Percentiles rank a stretch among this genome's conserved stretches.
Evolutionary conservation across 1,284 basidiomycete genomes (phyloP).

Genomic region (Tylopilus microsporus): DNA sequence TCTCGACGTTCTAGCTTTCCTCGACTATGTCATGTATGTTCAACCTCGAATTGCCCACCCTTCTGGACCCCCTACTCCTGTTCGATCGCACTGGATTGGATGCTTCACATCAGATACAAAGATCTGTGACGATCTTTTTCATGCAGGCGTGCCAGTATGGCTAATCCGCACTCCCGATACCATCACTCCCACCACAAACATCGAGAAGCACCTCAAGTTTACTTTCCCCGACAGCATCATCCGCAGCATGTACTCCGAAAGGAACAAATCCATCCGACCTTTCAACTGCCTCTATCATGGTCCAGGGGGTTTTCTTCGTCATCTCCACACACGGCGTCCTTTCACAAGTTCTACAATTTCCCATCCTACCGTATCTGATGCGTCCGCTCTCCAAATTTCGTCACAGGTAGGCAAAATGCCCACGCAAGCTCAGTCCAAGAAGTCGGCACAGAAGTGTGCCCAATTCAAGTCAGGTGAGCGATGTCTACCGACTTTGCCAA

Average conservation of each 20-base stretch:
- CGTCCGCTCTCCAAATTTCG: background rate
- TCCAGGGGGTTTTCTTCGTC: no score
- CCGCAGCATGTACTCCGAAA: no score
- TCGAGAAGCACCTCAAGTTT: background rate
- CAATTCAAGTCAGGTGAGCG: background rate
- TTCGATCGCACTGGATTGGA: slow-evolving; percentile 1
- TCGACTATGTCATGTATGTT: no score
- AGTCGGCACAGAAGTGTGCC: background rate
- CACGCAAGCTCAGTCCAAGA: background rate
- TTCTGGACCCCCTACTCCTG: background rate
- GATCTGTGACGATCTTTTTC: no score
- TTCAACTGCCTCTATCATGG: slow-evolving; percentile 2
- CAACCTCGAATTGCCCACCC: background rate
- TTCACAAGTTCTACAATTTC: background rate
- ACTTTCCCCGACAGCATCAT: slow-evolving; percentile 2
- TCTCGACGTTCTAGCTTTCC: no score
- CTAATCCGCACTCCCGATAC: background rate
- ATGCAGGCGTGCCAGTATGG: no score
- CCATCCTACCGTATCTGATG: background rate
- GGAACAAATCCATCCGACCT: background rate
- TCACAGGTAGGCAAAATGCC: background rate
- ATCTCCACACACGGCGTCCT: background rate
- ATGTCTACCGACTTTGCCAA: no score
- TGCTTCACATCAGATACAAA: background rate
- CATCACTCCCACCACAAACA: background rate